A percentile compares a stretch with the other conserved stretches of the same genome.
Conservation (phyloP, 345 rosid genomes). For the Hibiscus tridactylites region DNA sequence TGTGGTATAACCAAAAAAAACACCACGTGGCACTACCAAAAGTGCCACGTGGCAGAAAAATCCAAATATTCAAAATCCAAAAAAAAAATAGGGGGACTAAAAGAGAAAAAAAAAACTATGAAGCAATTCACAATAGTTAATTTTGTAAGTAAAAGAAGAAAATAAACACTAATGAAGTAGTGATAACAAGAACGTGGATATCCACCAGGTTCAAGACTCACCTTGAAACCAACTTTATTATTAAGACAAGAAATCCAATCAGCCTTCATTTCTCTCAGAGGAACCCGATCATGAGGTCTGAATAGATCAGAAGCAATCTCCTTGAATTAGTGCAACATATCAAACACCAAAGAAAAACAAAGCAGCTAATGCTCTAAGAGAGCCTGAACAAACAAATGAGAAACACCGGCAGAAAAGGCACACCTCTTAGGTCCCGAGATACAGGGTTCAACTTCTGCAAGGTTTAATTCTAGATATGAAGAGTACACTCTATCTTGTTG, state of each 20-base stretch:
- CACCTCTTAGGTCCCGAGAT: conserved; percentile 96
- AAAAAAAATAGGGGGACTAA: background rate
- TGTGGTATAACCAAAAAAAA: too few relatives aligned
- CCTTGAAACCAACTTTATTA: conserved; percentile 93
- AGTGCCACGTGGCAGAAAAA: too few relatives aligned
- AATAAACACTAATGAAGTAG: background rate
- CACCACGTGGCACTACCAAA: too few relatives aligned
- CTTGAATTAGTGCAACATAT: background rate
- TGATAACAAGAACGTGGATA: background rate
- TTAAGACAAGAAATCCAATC: conserved; percentile 97
- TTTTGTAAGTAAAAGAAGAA: background rate
- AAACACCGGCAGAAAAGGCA: conserved; percentile 6
- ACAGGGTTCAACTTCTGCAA: conserved; percentile 84
- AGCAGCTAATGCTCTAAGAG: background rate
- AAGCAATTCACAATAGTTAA: background rate
- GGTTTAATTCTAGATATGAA: conserved; percentile 73
- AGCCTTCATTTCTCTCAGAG: conserved; percentile 83
- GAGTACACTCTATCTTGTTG: conserved; percentile 78
- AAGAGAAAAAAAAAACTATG: background rate
- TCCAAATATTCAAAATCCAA: too few relatives aligned
- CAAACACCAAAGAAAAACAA: background rate
- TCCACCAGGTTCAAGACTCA: conserved; percentile 15
- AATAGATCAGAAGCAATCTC: conserved; percentile 11
- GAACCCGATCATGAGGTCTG: conserved; percentile 97
- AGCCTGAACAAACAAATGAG: background rate